Conservation (phyloP, 2,329 filamentous ascomycete genomes). For the Berkeleyomyces rouxiae region DNA sequence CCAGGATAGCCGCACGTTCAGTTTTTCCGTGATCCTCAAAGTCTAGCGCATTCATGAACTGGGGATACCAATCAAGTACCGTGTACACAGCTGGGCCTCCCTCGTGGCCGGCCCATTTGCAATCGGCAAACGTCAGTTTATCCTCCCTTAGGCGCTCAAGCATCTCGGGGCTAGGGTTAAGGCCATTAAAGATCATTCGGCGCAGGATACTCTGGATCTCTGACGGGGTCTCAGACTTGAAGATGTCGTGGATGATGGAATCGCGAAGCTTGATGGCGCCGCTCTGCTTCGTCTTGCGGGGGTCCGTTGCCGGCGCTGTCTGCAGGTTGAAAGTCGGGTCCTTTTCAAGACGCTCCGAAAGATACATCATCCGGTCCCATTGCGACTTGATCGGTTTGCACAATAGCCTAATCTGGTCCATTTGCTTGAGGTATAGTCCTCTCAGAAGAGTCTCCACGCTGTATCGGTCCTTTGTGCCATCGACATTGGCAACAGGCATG, state of each 20-base stretch:
- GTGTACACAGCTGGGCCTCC: not conserved
- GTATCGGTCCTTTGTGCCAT: not conserved
- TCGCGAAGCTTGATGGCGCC: constrained; percentile 9
- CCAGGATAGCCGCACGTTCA: not conserved
- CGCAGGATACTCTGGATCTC: not conserved
- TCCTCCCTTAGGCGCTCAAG: not conserved
- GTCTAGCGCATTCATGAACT: constrained; percentile 2
- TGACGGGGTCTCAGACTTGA: not conserved
- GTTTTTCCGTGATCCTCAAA: not conserved
- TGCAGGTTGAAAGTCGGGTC: constrained; percentile 2
- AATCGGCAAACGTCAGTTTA: not conserved
- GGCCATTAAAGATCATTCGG: not conserved
- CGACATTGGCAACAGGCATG: not conserved
- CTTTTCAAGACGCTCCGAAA: constrained; percentile 8
- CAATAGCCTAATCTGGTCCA: constrained; percentile 1
- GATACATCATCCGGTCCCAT: constrained; percentile 16
- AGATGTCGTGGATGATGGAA: constrained; percentile 1
- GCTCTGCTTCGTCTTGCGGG: constrained; percentile 8
- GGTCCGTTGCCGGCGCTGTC: not conserved
- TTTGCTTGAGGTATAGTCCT: constrained; percentile 5
- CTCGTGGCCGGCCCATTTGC: constrained; percentile 4
- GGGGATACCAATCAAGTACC: constrained; percentile 11
- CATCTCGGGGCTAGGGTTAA: not conserved
- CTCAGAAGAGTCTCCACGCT: not conserved
- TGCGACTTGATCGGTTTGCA: constrained; percentile 13